Base-by-base conservation (phyloP, 768 basidiomycete species). In the Lactifluus rugatus region DNA sequence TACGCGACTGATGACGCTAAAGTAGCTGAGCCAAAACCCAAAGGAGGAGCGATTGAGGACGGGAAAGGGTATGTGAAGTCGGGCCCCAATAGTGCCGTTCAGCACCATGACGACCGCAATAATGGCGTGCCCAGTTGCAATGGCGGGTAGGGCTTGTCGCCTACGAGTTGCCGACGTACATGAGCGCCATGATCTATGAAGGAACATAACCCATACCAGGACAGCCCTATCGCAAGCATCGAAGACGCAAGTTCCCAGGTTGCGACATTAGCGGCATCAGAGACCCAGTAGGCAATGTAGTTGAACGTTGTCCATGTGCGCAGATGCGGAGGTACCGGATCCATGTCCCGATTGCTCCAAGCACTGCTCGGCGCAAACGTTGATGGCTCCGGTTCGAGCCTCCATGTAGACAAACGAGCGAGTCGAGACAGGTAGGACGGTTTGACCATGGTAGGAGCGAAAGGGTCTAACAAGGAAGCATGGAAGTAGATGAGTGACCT, bases 1-100 rank as follows among this genome's bases (percentile, higher is more conserved):
- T 78, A 83, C 78, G 21, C 89, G 81, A 63, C 86, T 89, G 57
- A 92, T 68, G 47, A 93, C 86, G 57, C 81, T 83, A 69, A 92
- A 92, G 71, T 90, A 93, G 67, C 88, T 87, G 65, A 93, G 80
- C 82, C 87, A 93, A 73, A 91, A 93, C 2, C 92, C 91, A 64
- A 93, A 89, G 0, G 87, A 90, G 2, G 90, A 89, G 16, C 91
- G 77, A 64, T 85, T 89, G n/a, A 91, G 74, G 50, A 93, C 78
- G 1, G 81, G 78, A 67, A 91, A 91, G 0, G 86, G 81, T 25
- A 92, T 73, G 63, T 89, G 88, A 46, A 89, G 77, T 19, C 85
- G 80, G 25, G 89, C 85, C 25, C 90, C 88, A 26, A 82, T 77
- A 5, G 85, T 83, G 49, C 90, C 90, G 66, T 90, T 93, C 48